A percentile compares a stretch with the other conserved stretches of the same genome.
phyloP scores from a whole-genome alignment of 768 basidiomycete species.

The Calocybe indica region DNA sequence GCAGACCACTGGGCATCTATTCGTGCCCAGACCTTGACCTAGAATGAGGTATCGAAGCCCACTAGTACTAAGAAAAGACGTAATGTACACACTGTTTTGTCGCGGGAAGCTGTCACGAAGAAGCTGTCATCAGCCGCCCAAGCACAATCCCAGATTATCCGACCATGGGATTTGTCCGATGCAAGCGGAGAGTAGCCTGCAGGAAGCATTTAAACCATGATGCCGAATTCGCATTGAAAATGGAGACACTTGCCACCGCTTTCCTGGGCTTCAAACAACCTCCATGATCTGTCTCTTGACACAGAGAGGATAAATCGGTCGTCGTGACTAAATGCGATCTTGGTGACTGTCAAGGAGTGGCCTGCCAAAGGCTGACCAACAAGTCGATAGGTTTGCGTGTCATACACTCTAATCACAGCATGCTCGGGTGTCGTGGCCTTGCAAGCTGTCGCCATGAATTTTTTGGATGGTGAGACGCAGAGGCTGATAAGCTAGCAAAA shows the following conservation, averaged over 20 bases:
- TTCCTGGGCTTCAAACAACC: conserved; percentile 54
- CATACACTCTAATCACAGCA: conserved; percentile 81
- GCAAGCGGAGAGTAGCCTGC: conserved; percentile 58
- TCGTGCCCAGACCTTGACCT: conserved; percentile 83
- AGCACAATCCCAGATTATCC: conserved; percentile 95
- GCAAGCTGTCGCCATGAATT: conserved; percentile 84
- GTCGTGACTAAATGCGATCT: conserved; percentile 85
- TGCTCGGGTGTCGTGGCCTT: conserved; percentile 85
- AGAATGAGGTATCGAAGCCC: background rate
- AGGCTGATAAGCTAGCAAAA: conserved; percentile 67
- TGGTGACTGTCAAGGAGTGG: conserved; percentile 85
- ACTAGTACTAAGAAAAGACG: background rate
- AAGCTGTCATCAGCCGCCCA: conserved; percentile 74
- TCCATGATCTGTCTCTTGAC: conserved; percentile 91
- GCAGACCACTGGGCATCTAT: conserved; percentile 44
- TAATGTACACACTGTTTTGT: conserved; percentile 74
- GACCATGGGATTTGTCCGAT: conserved; percentile 77
- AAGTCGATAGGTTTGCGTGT: conserved; percentile 62
- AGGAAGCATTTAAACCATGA: background rate
- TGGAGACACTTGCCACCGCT: conserved; percentile 30
- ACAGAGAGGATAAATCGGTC: conserved; percentile 77
- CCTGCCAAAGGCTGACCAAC: conserved; percentile 73
- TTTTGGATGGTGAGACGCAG: conserved; percentile 62
- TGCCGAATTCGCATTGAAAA: background rate
- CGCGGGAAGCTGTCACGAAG: conserved; percentile 92